Conservation (phyloP, 371 early-diverging fungal species). For the Blakeslea trispora region DNA sequence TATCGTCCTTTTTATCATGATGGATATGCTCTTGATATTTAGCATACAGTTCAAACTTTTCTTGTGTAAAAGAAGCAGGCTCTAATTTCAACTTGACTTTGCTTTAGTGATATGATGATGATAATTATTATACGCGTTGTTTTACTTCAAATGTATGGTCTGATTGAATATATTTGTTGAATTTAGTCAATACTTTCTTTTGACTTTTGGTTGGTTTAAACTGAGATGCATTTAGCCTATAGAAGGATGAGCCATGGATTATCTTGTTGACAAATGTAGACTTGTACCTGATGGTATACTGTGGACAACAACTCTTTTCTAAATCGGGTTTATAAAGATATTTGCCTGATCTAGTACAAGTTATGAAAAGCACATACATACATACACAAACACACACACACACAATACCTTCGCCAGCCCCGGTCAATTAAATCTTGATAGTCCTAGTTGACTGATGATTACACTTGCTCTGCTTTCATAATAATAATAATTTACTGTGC, state of each 20-base stretch:
- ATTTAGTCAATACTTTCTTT: slow-evolving; percentile 65
- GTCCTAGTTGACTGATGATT: slow-evolving; percentile 40
- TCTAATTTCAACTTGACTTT: slow-evolving; percentile 63
- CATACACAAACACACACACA: too few relatives aligned
- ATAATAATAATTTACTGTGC: slow-evolving; percentile 37
- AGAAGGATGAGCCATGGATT: too few relatives aligned
- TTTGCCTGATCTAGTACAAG: slow-evolving; percentile 55
- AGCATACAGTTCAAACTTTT: slow-evolving; percentile 73
- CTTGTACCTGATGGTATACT: slow-evolving; percentile 70
- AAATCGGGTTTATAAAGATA: slow-evolving; percentile 69
- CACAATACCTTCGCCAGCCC: slow-evolving; percentile 74
- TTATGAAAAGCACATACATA: too few relatives aligned
- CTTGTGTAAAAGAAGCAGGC: slow-evolving; percentile 67
- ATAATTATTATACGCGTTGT: too few relatives aligned
- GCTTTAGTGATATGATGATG: too few relatives aligned
- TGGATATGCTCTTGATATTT: slow-evolving; percentile 85
- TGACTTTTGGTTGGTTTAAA: slow-evolving; percentile 67
- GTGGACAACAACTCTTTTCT: slow-evolving; percentile 66
- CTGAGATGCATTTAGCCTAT: slow-evolving; percentile 53
- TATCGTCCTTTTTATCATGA: slow-evolving; percentile 62
- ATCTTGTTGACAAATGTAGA: too few relatives aligned
- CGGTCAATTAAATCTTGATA: slow-evolving; percentile 68
- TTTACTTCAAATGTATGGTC: slow-evolving; percentile 15
- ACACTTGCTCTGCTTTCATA: not conserved
- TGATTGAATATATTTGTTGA: slow-evolving; percentile 60